Conservation (phyloP, 2,329 filamentous ascomycete species). For the Aspergillus neoniger region DNA sequence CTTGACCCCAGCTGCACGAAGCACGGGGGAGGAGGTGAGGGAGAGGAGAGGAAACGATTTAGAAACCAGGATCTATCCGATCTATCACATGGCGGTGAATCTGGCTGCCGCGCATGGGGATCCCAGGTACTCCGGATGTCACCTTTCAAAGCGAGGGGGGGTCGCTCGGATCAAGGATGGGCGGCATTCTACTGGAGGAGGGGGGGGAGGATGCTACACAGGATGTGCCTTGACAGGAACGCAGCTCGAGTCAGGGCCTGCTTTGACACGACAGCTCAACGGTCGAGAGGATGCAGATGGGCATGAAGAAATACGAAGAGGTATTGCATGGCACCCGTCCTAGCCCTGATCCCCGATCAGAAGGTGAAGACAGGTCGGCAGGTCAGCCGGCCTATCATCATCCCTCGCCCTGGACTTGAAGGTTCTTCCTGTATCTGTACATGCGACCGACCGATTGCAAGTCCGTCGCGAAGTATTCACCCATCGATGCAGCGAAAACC, state of each 20-base stretch:
- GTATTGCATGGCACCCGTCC: slow-evolving; percentile 5
- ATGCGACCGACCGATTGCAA: slow-evolving; percentile 1
- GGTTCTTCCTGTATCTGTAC: neutral
- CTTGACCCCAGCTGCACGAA: slow-evolving; percentile 12
- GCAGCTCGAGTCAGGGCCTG: neutral
- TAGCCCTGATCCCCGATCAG: neutral
- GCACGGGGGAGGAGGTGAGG: slow-evolving; percentile 13
- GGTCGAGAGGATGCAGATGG: neutral
- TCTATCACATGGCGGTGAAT: slow-evolving; percentile 37
- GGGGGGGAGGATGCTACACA: neutral
- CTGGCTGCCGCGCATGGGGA: slow-evolving; percentile 13
- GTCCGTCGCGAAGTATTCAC: slow-evolving; percentile 4
- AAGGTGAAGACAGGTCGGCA: neutral
- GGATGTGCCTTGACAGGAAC: slow-evolving; percentile 4
- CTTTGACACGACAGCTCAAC: slow-evolving; percentile 8
- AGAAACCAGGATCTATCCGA: slow-evolving; percentile 20
- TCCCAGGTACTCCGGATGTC: slow-evolving; percentile 10
- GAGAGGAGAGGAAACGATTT: neutral
- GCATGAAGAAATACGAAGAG: slow-evolving; percentile 9
- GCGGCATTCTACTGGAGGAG: neutral
- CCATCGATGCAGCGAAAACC: slow-evolving; percentile 8
- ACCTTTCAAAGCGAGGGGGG: slow-evolving; percentile 11
- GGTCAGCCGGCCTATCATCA: neutral
- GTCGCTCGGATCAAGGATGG: neutral
- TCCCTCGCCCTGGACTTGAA: no score